Evolutionary conservation across 495 filamentous ascomycete genomes (phyloP).

Genomic region (Geopyxis carbonaria): DNA sequence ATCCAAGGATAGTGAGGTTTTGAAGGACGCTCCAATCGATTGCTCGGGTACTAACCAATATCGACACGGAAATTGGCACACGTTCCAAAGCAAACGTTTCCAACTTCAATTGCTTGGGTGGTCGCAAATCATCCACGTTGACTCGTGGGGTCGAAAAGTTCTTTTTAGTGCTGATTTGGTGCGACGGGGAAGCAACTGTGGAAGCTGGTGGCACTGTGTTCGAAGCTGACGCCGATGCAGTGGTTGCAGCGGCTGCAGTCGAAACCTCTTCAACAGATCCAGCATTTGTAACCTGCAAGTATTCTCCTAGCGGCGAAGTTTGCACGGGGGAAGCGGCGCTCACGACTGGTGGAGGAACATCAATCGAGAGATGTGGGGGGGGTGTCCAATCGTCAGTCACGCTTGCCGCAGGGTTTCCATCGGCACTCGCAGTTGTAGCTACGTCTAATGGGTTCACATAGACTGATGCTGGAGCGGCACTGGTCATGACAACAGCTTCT

Average conservation of each 20-base stretch:
- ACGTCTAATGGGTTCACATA: neutral
- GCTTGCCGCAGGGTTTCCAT: neutral
- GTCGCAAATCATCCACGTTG: too few species aligned
- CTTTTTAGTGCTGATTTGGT: too few species aligned
- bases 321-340: too few species aligned
- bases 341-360: neutral
- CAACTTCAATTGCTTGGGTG: conserved; percentile 39
- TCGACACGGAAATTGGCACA: conserved; percentile 52
- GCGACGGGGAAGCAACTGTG: too few species aligned
- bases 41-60: conserved; percentile 39
- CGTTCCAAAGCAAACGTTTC: conserved; percentile 70
- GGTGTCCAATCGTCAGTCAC: neutral
- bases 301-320: too few species aligned
- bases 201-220: too few species aligned
- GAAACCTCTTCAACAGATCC: too few species aligned
- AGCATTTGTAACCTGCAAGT: too few species aligned
- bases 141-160: too few species aligned
- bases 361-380: neutral
- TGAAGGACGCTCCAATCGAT: conserved; percentile 68
- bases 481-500: conserved; percentile 5
- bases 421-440: neutral
- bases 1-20: conserved; percentile 68
- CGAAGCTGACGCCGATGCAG: too few species aligned
- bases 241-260: too few species aligned
- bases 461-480: conserved; percentile 8